Conservation (phyloP, 495 filamentous ascomycete genomes). For the Penicillium nucicola region DNA sequence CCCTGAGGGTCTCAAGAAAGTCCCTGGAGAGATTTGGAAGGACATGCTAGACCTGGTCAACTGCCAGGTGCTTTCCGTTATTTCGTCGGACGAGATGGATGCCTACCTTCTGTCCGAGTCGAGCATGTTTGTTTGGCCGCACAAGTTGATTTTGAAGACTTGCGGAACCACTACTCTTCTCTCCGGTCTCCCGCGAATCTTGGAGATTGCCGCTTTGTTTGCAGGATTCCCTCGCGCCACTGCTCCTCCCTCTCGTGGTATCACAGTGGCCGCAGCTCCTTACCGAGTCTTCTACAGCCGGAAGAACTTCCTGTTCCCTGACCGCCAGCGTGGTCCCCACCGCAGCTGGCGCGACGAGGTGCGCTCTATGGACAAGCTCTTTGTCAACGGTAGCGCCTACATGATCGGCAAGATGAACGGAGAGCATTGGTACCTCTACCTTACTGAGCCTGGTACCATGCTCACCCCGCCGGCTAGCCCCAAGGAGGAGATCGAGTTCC, state of each 20-base stretch:
- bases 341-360: constrained; percentile 98
- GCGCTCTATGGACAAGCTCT: constrained; percentile 81
- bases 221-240: constrained; percentile 78
- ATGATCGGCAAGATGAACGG: constrained; percentile 99
- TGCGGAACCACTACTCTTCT: constrained; percentile 97
- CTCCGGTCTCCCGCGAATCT: constrained; percentile 79
- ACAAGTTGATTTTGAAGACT: constrained; percentile 98
- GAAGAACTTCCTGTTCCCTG: constrained; percentile 97
- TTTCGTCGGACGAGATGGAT: constrained; percentile 93
- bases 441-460: constrained; percentile 78
- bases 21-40: constrained; percentile 83
- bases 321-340: constrained; percentile 91
- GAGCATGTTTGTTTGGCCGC: constrained; percentile 98
- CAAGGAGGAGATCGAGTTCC: constrained; percentile 39
- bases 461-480: constrained; percentile 87
- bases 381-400: constrained; percentile 91
- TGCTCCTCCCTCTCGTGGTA: constrained; percentile 49
- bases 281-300: constrained; percentile 98
- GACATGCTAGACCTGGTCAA: constrained; percentile 96
- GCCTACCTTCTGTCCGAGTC: constrained; percentile 98
- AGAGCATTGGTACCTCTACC: constrained; percentile 98
- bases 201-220: constrained; percentile 83
- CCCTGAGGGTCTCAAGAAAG: constrained; percentile 80
- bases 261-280: constrained; percentile 72
- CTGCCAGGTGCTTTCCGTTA: constrained; percentile 94